These are phyloP conservation scores for Asterophora parasitica DNA, from an alignment of 768 basidiomycete genomes.

Conservation along the genomic window DNA sequence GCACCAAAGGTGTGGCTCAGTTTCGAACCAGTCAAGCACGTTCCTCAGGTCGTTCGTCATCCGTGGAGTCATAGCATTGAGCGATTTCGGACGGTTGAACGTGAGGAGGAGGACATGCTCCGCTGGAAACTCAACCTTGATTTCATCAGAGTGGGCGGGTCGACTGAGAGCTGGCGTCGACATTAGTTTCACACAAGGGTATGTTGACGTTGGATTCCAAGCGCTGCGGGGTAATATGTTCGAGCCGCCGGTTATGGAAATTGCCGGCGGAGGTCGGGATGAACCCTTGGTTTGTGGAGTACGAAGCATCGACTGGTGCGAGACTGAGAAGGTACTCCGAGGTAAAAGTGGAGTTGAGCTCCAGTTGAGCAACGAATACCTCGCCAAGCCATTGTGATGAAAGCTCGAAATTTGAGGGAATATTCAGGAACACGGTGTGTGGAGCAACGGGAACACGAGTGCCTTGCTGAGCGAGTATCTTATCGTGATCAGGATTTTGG, in stretches of 20 bases:
- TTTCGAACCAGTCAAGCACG: conserved; percentile 70
- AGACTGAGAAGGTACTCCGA: not conserved
- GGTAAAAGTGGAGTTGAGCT: not conserved
- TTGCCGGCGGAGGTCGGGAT: not conserved
- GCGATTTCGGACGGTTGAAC: conserved; percentile 59
- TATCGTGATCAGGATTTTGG: conserved; percentile 7
- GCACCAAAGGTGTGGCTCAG: conserved; percentile 68
- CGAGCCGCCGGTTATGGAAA: conserved; percentile 6
- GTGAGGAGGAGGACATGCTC: conserved; percentile 37
- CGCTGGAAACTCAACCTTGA: conserved; percentile 33
- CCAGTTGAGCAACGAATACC: not conserved
- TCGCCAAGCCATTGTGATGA: not conserved
- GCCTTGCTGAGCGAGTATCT: conserved; percentile 4
- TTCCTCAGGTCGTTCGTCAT: conserved; percentile 49
- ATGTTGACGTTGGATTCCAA: not conserved
- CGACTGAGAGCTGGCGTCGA: conserved; percentile 14
- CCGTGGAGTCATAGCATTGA: conserved; percentile 69
- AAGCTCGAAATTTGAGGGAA: not conserved
- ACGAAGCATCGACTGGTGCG: not conserved
- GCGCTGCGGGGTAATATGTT: no score
- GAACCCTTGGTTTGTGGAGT: not conserved
- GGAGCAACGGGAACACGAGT: conserved; percentile 18
- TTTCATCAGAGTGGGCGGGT: conserved; percentile 30
- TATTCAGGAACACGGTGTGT: conserved; percentile 17
- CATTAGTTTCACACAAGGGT: conserved; percentile 16